Conservation (phyloP, 2,329 filamentous ascomycete species). For the Chalara sp. region DNA sequence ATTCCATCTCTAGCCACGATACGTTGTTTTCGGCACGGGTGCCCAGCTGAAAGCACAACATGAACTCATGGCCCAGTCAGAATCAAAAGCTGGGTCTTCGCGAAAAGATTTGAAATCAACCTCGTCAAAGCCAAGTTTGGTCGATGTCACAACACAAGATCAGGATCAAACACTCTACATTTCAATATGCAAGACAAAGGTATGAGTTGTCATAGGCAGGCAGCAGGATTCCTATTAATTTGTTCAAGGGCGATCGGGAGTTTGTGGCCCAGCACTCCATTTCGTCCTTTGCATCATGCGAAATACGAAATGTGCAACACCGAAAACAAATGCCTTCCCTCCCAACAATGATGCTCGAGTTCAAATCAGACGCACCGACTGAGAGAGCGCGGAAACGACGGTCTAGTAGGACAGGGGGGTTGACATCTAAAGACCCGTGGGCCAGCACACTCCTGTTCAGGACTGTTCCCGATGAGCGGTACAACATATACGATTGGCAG, state of each 20-base stretch:
- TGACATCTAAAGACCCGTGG: constrained; percentile 30
- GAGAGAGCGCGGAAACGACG: constrained; percentile 58
- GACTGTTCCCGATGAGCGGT: constrained; percentile 42
- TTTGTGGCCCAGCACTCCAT: constrained; percentile 24
- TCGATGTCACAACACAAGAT: constrained; percentile 14
- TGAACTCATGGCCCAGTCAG: constrained; percentile 29
- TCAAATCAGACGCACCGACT: constrained; percentile 42
- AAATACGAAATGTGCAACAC: constrained; percentile 49
- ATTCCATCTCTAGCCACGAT: constrained; percentile 42
- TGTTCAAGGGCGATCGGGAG: constrained; percentile 25
- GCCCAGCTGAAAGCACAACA: constrained; percentile 38
- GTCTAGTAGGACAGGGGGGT: constrained; percentile 54
- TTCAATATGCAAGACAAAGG: constrained; percentile 30
- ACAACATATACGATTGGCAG: constrained; percentile 53
- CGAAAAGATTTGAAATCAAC: constrained; percentile 18
- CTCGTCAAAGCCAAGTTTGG: constrained; percentile 22
- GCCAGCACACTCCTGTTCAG: constrained; percentile 48
- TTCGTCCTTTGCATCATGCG: constrained; percentile 25
- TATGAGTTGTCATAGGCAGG: constrained; percentile 9
- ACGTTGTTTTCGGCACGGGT: constrained; percentile 48
- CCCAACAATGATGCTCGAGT: constrained; percentile 50
- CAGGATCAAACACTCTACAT: constrained; percentile 18
- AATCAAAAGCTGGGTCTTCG: constrained; percentile 7
- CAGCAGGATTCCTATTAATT: background rate
- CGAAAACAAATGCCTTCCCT: constrained; percentile 54